Percentiles rank a stretch among this genome's conserved stretches.
Conservation (phyloP, 805 yeast species). For the Ogataea methanolica region DNA sequence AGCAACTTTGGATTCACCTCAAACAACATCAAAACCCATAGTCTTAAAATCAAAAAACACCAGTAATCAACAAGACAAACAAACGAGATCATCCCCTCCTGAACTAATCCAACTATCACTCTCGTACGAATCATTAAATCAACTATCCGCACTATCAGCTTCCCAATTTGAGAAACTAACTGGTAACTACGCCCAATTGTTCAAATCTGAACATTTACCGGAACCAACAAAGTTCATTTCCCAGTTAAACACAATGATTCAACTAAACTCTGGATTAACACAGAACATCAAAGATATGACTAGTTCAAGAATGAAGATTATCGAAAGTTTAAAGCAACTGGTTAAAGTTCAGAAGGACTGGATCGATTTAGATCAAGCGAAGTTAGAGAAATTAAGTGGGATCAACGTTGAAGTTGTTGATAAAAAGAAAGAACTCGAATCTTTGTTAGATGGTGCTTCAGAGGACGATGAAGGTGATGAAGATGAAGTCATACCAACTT, state of each 20-base stretch:
- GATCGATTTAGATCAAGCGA: slow-evolving; percentile 22
- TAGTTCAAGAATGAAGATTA: slow-evolving; percentile 18
- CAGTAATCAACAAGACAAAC: neutral
- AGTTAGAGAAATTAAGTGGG: slow-evolving; percentile 15
- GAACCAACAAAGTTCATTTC: slow-evolving; percentile 27
- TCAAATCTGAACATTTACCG: slow-evolving; percentile 27
- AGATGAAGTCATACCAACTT: slow-evolving; percentile 14
- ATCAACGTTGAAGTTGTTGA: slow-evolving; percentile 13
- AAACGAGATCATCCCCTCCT: slow-evolving; percentile 20
- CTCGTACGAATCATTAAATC: slow-evolving; percentile 21
- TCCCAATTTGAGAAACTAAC: slow-evolving; percentile 16
- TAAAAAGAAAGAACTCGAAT: slow-evolving; percentile 24
- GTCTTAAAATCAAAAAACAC: neutral
- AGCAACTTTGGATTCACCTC: slow-evolving; percentile 2
- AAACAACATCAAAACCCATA: neutral
- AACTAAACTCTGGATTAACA: slow-evolving; percentile 8
- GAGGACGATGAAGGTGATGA: slow-evolving; percentile 13
- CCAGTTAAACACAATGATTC: slow-evolving; percentile 17
- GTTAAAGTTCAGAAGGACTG: slow-evolving; percentile 28
- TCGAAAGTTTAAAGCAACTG: slow-evolving; percentile 23
- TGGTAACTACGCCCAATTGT: slow-evolving; percentile 19
- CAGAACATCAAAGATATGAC: slow-evolving; percentile 11
- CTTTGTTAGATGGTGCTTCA: slow-evolving; percentile 11
- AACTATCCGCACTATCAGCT: slow-evolving; percentile 16
- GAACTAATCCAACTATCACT: slow-evolving; percentile 22